phyloP scores from a whole-genome alignment of 305 asterid genomes.

The Fraxinus baroniana region DNA sequence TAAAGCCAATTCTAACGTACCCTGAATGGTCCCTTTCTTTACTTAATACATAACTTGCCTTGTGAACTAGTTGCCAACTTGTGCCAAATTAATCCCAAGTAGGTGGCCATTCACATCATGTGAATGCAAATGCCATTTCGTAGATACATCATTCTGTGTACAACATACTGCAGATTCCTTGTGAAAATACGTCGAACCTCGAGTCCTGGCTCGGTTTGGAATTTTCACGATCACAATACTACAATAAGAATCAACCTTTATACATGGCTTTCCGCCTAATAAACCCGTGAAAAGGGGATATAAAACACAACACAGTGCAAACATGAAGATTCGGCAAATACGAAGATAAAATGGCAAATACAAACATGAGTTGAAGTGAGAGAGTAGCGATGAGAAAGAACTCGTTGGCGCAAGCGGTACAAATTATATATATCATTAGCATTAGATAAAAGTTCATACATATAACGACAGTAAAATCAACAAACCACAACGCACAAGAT shows the following conservation, averaged over 20 bases:
- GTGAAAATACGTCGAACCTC: neutral
- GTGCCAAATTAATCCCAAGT: neutral
- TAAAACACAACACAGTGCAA: neutral
- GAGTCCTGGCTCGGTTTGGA: neutral
- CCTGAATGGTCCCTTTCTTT: neutral
- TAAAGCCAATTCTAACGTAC: neutral
- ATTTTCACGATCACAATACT: neutral
- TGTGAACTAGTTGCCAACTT: neutral
- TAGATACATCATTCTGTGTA: neutral
- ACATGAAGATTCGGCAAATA: neutral
- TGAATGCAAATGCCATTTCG: neutral
- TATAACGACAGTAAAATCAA: neutral
- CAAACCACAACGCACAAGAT: slow-evolving; percentile 24
- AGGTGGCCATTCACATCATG: neutral
- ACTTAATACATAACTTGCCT: neutral
- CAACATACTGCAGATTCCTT: neutral
- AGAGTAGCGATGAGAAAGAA: neutral
- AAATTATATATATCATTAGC: slow-evolving; percentile 11
- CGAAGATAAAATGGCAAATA: neutral
- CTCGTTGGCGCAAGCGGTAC: neutral
- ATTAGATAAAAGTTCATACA: slow-evolving; percentile 15
- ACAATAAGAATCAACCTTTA: neutral
- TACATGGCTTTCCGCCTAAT: neutral
- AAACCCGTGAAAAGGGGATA: neutral
- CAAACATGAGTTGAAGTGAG: neutral